phyloP scores from a whole-genome alignment of 2,329 filamentous ascomycete species.

The Fusarium pseudonygamai region DNA sequence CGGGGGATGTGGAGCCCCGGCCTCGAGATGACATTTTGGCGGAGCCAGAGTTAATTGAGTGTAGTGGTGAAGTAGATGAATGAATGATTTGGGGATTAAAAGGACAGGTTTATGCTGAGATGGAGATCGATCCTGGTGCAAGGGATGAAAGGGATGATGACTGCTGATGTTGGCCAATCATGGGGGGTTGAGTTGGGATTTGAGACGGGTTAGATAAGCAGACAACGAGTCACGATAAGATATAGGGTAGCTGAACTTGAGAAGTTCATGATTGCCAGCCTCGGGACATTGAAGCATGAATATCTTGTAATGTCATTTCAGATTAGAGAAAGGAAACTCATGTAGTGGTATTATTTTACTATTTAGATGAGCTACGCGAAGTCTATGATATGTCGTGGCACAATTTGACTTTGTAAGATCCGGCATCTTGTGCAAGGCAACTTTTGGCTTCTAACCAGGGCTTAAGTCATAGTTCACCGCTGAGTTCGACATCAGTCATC shows the following conservation, averaged over 20 bases:
- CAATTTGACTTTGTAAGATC: no score
- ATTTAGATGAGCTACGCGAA: no score
- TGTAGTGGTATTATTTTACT: no score
- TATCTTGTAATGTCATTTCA: no score
- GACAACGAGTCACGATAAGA: fast-evolving
- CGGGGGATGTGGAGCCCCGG: constrained; percentile 12
- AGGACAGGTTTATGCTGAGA: neutral
- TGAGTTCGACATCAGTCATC: fast-evolving
- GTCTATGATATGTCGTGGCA: no score
- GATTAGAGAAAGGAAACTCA: no score
- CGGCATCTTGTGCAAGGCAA: no score
- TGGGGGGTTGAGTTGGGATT: neutral
- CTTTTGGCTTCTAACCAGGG: no score
- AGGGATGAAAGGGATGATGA: constrained; percentile 16
- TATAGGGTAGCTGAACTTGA: neutral
- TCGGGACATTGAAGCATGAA: fast-evolving
- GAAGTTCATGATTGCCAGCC: fast-evolving
- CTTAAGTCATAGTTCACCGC: fast-evolving
- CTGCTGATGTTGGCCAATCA: constrained; percentile 8
- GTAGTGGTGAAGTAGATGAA: neutral
- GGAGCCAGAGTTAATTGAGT: neutral
- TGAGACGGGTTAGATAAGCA: constrained; percentile 5
- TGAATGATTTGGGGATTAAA: neutral
- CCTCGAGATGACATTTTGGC: neutral
- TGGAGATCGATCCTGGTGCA: neutral